These are phyloP conservation scores for Cenchrus fungigraminus DNA, from an alignment of 176 grass and related monocot genomes.

Conservation along the genomic window DNA sequence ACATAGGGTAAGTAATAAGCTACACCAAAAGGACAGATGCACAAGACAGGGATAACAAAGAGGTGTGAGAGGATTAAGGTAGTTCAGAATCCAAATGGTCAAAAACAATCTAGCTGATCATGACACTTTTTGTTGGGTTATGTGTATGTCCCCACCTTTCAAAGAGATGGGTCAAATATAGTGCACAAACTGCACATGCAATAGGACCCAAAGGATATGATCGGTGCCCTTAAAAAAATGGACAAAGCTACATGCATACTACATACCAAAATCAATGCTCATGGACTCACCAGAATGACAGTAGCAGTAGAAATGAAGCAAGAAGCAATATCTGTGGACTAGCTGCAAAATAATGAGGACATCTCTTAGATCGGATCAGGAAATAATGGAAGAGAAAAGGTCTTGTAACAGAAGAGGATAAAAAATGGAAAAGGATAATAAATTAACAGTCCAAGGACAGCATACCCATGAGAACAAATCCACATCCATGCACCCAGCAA, in stretches of 20 bases:
- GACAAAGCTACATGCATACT: conserved; percentile 30
- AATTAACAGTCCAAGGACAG: conserved; percentile 46
- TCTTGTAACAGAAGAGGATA: conserved; percentile 19
- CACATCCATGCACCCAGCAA: conserved; percentile 91
- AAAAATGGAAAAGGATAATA: conserved; percentile 35
- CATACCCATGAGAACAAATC: conserved; percentile 97
- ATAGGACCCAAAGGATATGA: neutral
- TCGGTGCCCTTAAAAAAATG: neutral
- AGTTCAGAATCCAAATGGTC: neutral
- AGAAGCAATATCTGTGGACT: conserved; percentile 93
- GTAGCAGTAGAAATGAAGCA: conserved; percentile 79
- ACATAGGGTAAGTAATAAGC: neutral
- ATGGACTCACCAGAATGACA: conserved; percentile 84
- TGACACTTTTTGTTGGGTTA: conserved; percentile 17
- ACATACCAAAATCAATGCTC: conserved; percentile 27
- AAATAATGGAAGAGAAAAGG: conserved; percentile 34
- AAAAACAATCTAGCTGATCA: neutral
- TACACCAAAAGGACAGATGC: conserved; percentile 1
- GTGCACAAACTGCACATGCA: neutral
- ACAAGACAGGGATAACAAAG: conserved; percentile 2
- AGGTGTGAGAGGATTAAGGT: neutral
- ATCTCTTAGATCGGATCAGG: conserved; percentile 40
- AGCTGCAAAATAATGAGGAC: conserved; percentile 62
- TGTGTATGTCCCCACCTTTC: conserved; percentile 1
- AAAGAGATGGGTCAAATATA: neutral